A percentile compares a stretch with the other conserved stretches of the same genome.
These are phyloP conservation scores for Malbranchea zuffiana DNA, from an alignment of 2,329 filamentous ascomycete genomes.

Conservation along the genomic window DNA sequence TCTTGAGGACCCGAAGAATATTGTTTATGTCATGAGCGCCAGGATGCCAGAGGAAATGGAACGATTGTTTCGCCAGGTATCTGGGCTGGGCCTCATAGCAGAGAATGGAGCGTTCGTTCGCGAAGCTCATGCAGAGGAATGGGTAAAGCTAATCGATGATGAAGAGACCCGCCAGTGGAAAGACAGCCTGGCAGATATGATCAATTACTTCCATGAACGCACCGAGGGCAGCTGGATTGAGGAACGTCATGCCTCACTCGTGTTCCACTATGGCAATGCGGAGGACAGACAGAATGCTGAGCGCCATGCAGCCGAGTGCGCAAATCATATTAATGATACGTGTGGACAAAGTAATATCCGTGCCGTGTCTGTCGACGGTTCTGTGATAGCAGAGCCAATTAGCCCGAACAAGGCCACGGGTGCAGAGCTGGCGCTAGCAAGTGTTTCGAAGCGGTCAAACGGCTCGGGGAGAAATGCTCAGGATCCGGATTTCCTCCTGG, in stretches of 20 bases:
- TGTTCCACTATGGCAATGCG: constrained; percentile 80
- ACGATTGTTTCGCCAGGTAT: constrained; percentile 70
- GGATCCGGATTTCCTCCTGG: constrained; percentile 71
- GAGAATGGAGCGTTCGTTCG: constrained; percentile 91
- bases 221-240: constrained; percentile 81
- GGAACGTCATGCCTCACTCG: constrained; percentile 78
- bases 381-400: constrained; percentile 71
- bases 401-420: constrained; percentile 84
- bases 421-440: constrained; percentile 59
- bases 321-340: constrained; percentile 89
- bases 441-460: constrained; percentile 46
- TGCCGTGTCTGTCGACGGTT: constrained; percentile 68
- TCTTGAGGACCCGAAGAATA: constrained; percentile 66
- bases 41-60: constrained; percentile 81
- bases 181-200: constrained; percentile 65
- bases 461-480: constrained; percentile 24
- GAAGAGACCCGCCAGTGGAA: constrained; percentile 69
- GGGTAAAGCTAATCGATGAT: constrained; percentile 67
- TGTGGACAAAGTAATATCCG: constrained; percentile 75
- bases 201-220: constrained; percentile 81
- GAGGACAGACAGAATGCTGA: constrained; percentile 65
- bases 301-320: constrained; percentile 77
- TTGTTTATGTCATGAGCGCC: constrained; percentile 88
- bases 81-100: constrained; percentile 76
- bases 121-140: constrained; percentile 54